Conservation (phyloP, 1,139 yeast species). For the Yamadazyma atmosphaerica region DNA sequence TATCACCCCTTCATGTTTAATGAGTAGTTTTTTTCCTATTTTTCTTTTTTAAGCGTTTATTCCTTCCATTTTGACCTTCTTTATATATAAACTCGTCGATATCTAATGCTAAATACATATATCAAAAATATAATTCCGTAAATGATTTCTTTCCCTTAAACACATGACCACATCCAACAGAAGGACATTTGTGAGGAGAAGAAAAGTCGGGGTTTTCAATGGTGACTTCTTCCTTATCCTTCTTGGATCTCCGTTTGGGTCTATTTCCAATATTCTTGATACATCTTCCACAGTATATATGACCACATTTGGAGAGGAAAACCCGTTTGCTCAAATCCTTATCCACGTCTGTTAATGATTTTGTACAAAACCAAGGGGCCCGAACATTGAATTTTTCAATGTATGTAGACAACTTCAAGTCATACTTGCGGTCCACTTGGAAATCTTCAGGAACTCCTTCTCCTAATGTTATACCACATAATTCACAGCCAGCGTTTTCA, state of each 20-base stretch:
- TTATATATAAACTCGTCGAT: not conserved
- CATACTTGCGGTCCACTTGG: constrained; percentile 30
- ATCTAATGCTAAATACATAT: not conserved
- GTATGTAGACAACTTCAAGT: constrained; percentile 26
- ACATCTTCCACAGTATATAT: constrained; percentile 84
- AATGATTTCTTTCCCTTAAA: constrained; percentile 35
- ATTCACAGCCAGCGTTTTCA: constrained; percentile 52
- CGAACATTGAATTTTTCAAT: constrained; percentile 33
- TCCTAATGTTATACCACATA: constrained; percentile 72
- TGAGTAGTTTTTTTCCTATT: not conserved
- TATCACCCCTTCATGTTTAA: constrained; percentile 1
- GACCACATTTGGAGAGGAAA: constrained; percentile 78
- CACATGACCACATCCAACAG: constrained; percentile 35
- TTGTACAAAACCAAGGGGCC: constrained; percentile 67
- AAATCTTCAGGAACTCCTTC: constrained; percentile 64
- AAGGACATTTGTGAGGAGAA: constrained; percentile 53
- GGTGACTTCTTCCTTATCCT: constrained; percentile 18
- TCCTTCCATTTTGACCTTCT: too few species aligned
- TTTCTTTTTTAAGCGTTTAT: too few species aligned
- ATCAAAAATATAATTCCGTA: constrained; percentile 38
- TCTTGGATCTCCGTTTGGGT: constrained; percentile 21
- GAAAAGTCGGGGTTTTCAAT: constrained; percentile 47
- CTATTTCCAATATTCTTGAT: constrained; percentile 56
- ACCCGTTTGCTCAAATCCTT: constrained; percentile 64
- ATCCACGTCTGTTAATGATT: constrained; percentile 54